Evolutionary conservation across 2,329 filamentous ascomycete species (phyloP), one percentile per base, ranked within the genome.

Genomic region (Magnaporthiopsis rhizophila): DNA sequence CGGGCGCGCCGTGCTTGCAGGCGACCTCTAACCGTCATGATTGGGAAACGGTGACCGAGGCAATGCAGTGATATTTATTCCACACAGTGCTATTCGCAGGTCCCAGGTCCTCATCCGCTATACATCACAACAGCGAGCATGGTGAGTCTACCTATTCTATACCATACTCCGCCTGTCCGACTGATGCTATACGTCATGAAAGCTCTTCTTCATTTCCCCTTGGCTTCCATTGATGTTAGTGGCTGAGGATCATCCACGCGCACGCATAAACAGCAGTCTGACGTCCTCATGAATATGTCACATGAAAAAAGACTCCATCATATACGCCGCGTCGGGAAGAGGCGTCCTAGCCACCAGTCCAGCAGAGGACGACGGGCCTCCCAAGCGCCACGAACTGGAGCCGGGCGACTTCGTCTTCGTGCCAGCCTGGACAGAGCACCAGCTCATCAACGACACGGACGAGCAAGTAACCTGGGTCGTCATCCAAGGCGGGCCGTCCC

Each of bases 41-140:
- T 18, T 18, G 38, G 38, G 38, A 21, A 5, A 24, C n/a, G 18
- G 45, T 53, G 18, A 53, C 21, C 6, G 45, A 53, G n/a, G 45
- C 18, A 21, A 53, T 53, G 45, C 21, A 53, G 45, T n/a, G 45
- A 53, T 53, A 24, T 53, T 53, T 11, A 53, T 53, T 26, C 60
- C 24, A 63, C 62, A 64, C 67, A 85, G 84, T 89, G 12, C 80
- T 89, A 74, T 83, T 86, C 56, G 84, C 87, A 2, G 84, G 85
- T 67, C 86, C 88, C 8, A 81, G 83, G 63, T 85, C 85, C 34
- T 76, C 81, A 2, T 86, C 86, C 0, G 81, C 84, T 7, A 79
- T 91, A 28, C 87, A 89, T 67, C 89, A 91, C 69, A 87, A 91
- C 69, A 88, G 87, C 64, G 82, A 86, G 71, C 86, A 90, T 80